Evolutionary conservation across 164 flowering plant genomes (phyloP).

Genomic region (Umbilicus rupestris): DNA sequence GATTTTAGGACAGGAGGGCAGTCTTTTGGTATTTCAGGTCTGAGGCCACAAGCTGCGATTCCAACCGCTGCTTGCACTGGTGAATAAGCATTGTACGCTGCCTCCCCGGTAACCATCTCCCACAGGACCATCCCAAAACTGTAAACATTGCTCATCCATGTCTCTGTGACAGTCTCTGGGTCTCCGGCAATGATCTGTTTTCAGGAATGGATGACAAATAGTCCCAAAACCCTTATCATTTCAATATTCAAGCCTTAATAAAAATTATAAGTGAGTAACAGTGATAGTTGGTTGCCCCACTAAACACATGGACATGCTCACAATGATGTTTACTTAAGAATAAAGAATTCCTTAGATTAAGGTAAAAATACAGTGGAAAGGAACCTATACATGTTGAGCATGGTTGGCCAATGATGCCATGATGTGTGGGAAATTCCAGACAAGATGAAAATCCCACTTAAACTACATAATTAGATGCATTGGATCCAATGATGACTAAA

Average conservation of each 20-base stretch:
- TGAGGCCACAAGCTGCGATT: conserved; percentile 89
- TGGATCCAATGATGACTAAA: conserved; percentile 13
- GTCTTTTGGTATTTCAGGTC: conserved; percentile 87
- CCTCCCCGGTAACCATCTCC: conserved; percentile 93
- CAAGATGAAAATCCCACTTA: conserved; percentile 3
- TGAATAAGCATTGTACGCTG: conserved; percentile 70
- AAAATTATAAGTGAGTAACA: no score
- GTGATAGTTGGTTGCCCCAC: conserved; percentile 7
- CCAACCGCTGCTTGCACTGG: conserved; percentile 98
- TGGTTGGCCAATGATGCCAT: conserved; percentile 23
- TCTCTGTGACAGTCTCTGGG: conserved; percentile 78
- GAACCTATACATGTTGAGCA: conserved; percentile 30
- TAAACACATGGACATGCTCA: background rate
- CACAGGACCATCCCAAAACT: conserved; percentile 92
- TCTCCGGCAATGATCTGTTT: conserved; percentile 90
- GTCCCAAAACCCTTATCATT: no score
- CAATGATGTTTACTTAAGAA: background rate
- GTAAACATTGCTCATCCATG: conserved; percentile 93
- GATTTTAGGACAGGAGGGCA: conserved; percentile 62
- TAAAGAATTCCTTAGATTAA: conserved; percentile 18
- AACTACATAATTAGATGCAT: conserved; percentile 12
- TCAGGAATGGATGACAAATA: conserved; percentile 1
- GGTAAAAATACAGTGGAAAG: conserved; percentile 20
- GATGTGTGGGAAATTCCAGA: conserved; percentile 15
- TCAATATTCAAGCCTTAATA: no score